These are phyloP conservation scores for Lactifluus hygrophoroides DNA, from an alignment of 768 basidiomycete genomes.

Conservation along the genomic window DNA sequence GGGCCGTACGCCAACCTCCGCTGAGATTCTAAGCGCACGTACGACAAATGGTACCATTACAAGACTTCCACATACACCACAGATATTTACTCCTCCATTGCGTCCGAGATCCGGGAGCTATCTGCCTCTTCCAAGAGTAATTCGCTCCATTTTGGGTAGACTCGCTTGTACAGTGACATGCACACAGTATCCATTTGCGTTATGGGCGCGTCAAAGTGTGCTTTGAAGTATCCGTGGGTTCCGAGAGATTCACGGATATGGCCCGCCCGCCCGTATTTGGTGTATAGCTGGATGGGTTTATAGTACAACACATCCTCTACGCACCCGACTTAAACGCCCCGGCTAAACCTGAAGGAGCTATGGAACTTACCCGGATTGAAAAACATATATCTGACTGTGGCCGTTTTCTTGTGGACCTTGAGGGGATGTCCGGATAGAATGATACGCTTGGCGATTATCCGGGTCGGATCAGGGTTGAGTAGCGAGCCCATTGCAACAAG, in stretches of 20 bases:
- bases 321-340: neutral
- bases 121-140: constrained; percentile 33
- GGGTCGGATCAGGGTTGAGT: constrained; percentile 81
- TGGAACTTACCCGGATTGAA: constrained; percentile 68
- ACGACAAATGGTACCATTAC: neutral
- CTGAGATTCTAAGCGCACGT: neutral
- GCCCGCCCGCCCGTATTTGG: constrained; percentile 82
- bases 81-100: constrained; percentile 22
- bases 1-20: no score
- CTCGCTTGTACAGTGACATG: constrained; percentile 91
- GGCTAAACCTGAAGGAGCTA: constrained; percentile 11
- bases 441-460: constrained; percentile 89
- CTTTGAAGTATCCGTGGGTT: constrained; percentile 96
- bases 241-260: constrained; percentile 90
- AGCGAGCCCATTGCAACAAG: constrained; percentile 89
- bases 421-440: constrained; percentile 93
- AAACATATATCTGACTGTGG: constrained; percentile 98
- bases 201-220: constrained; percentile 86
- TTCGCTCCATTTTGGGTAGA: constrained; percentile 81
- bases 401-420: constrained; percentile 95
- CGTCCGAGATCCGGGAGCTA: constrained; percentile 14
- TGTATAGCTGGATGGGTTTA: constrained; percentile 87
- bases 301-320: constrained; percentile 85
- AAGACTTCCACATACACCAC: neutral
- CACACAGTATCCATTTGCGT: constrained; percentile 97